phyloP scores from a whole-genome alignment of 108 stramenopile genomes.

The Cafeteria roenbergensis region DNA sequence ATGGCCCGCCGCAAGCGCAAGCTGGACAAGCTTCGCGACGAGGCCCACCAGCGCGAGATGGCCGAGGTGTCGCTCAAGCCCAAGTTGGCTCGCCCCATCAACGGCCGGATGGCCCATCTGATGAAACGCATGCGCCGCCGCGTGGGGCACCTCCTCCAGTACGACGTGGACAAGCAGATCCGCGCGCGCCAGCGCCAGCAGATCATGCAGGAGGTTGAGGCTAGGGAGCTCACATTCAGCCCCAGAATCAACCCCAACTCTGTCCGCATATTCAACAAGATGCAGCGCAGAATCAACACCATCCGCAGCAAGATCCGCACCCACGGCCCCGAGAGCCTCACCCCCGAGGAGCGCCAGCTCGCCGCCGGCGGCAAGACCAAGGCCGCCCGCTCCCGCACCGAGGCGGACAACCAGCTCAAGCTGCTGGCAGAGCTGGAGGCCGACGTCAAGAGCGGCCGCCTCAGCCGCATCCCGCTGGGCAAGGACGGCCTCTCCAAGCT shows the following conservation, averaged over 20 bases:
- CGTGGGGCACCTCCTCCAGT: slow-evolving; percentile 7
- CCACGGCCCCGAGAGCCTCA: neutral
- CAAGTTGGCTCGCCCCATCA: neutral
- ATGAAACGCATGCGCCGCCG: neutral
- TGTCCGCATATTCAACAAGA: neutral
- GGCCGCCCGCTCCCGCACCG: neutral
- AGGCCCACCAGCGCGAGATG: neutral
- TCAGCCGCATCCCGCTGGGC: neutral
- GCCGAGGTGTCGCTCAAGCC: slow-evolving; percentile 4
- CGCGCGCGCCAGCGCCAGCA: neutral
- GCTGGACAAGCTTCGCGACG: slow-evolving; percentile 4
- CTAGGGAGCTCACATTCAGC: slow-evolving; percentile 1
- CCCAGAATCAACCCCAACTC: neutral
- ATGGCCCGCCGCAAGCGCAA: neutral
- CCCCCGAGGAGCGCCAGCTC: neutral
- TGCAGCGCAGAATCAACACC: neutral
- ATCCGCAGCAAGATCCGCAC: neutral
- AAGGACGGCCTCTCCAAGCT: neutral
- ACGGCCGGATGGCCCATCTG: neutral
- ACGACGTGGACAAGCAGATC: slow-evolving; percentile 3
- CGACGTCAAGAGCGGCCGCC: neutral
- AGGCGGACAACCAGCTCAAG: neutral
- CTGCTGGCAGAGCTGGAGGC: neutral
- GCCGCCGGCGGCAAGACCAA: neutral
- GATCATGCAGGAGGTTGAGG: slow-evolving; percentile 8